A percentile compares a stretch with the other conserved stretches of the same genome.
Evolutionary conservation across 257 asterid genomes (phyloP).

Genomic region (Euphrasia confusa): DNA sequence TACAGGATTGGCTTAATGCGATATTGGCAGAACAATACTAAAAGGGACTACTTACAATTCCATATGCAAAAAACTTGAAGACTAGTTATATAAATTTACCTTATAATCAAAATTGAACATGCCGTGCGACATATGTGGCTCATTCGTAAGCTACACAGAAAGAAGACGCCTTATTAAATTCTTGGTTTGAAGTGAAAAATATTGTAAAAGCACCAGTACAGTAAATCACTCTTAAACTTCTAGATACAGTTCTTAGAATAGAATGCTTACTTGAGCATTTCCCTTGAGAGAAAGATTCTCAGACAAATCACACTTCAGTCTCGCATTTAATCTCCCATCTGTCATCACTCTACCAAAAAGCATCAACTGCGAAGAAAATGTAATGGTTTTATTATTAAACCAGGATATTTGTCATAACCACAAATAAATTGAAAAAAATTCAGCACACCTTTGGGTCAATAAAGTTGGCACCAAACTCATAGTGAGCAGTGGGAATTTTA

Average conservation of each 20-base stretch:
- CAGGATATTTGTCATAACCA: slow-evolving; percentile 11
- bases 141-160: slow-evolving; percentile 69
- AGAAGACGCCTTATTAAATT: slow-evolving; percentile 6
- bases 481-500: slow-evolving; percentile 81
- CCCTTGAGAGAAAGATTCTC: slow-evolving; percentile 86
- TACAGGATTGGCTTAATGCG: slow-evolving; percentile 8
- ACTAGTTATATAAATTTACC: slow-evolving; percentile 37
- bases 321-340: slow-evolving; percentile 91
- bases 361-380: slow-evolving; percentile 63
- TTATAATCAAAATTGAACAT: slow-evolving; percentile 91
- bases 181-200: slow-evolving; percentile 8
- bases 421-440: slow-evolving; percentile 11
- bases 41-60: slow-evolving; percentile 6
- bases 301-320: slow-evolving; percentile 83
- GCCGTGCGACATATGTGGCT: slow-evolving; percentile 95
- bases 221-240: slow-evolving; percentile 3
- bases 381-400: slow-evolving; percentile 24
- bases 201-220: slow-evolving; percentile 7
- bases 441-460: slow-evolving; percentile 71
- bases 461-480: slow-evolving; percentile 95
- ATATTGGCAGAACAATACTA: slow-evolving; percentile 4
- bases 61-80: slow-evolving; percentile 14
- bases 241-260: slow-evolving; percentile 6
- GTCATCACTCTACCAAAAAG: slow-evolving; percentile 85
- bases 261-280: slow-evolving; percentile 70